Conservation (phyloP, 2,329 filamentous ascomycete genomes). For the Sodiomyces alkalinus region DNA sequence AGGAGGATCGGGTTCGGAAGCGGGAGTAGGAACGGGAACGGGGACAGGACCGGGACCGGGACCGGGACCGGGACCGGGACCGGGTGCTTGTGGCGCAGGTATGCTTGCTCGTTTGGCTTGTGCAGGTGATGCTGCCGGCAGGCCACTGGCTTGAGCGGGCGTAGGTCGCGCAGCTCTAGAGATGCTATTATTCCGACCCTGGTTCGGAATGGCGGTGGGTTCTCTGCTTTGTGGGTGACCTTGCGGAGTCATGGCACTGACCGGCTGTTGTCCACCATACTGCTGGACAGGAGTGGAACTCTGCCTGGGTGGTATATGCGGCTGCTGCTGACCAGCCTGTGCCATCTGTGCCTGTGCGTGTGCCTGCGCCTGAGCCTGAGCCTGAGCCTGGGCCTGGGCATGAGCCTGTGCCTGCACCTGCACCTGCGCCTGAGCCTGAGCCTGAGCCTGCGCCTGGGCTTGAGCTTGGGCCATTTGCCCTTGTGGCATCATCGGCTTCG, state of each 20-base stretch:
- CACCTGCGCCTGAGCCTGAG: slow-evolving; percentile 10
- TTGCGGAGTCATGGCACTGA: slow-evolving; percentile 34
- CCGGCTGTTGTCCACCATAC: slow-evolving; percentile 27
- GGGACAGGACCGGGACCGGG: too few relatives aligned
- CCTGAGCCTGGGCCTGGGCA: slow-evolving; percentile 1
- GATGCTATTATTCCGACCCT: slow-evolving; percentile 36
- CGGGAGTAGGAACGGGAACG: too few relatives aligned
- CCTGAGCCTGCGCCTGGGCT: slow-evolving; percentile 15
- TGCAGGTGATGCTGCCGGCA: slow-evolving; percentile 30
- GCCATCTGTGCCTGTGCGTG: slow-evolving; percentile 12
- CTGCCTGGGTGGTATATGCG: slow-evolving; percentile 4
- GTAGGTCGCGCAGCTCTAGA: slow-evolving; percentile 34
- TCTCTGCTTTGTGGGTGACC: slow-evolving; percentile 28
- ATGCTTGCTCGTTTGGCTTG: slow-evolving; percentile 24
- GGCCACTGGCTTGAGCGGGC: slow-evolving; percentile 21
- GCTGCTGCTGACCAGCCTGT: neutral
- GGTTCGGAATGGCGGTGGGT: slow-evolving; percentile 23
- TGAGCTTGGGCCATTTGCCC: slow-evolving; percentile 16
- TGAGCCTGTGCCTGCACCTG: slow-evolving; percentile 12
- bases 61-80: too few relatives aligned
- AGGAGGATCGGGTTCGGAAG: too few relatives aligned
- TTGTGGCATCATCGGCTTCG: slow-evolving; percentile 23
- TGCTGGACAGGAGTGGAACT: slow-evolving; percentile 29
- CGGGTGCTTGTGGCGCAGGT: slow-evolving; percentile 19
- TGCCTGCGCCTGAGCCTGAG: neutral